Evolutionary conservation across 2,329 filamentous ascomycete species (phyloP).

Genomic region (Magnaporthales sp.): DNA sequence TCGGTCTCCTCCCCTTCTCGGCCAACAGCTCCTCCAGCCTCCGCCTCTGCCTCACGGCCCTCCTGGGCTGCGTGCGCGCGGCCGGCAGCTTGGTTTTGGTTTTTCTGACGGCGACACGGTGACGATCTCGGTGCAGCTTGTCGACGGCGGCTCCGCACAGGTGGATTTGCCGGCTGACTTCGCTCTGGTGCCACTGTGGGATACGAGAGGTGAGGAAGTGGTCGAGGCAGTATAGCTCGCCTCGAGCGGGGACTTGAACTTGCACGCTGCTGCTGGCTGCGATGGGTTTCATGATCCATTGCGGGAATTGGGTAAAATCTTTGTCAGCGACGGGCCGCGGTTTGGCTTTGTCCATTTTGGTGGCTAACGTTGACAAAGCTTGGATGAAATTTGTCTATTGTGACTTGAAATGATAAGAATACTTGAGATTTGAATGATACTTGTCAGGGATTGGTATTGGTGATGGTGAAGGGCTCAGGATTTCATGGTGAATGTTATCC

Average conservation of each 20-base stretch:
- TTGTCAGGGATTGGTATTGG: not conserved
- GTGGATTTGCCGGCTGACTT: not conserved
- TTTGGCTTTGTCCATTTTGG: not conserved
- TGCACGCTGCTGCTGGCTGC: not conserved
- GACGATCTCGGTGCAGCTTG: not conserved
- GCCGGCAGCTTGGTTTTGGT: not conserved
- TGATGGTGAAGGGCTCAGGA: no score
- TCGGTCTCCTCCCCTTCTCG: not conserved
- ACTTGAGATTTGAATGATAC: no score
- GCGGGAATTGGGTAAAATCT: not conserved
- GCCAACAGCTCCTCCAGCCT: not conserved
- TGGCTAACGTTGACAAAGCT: not conserved
- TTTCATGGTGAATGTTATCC: no score
- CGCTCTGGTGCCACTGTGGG: not conserved
- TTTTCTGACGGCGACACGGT: not conserved
- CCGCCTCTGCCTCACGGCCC: not conserved
- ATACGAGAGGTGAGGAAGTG: not conserved
- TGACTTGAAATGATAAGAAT: no score
- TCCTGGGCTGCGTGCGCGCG: not conserved
- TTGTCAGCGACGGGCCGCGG: not conserved
- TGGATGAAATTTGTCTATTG: not conserved
- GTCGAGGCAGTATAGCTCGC: not conserved
- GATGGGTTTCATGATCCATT: not conserved
- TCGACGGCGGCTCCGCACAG: not conserved
- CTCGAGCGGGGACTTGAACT: not conserved